Evolutionary conservation across 225 moss, liverwort and hornwort species (phyloP).

Genomic region (Physcomitrellopsis africana): DNA sequence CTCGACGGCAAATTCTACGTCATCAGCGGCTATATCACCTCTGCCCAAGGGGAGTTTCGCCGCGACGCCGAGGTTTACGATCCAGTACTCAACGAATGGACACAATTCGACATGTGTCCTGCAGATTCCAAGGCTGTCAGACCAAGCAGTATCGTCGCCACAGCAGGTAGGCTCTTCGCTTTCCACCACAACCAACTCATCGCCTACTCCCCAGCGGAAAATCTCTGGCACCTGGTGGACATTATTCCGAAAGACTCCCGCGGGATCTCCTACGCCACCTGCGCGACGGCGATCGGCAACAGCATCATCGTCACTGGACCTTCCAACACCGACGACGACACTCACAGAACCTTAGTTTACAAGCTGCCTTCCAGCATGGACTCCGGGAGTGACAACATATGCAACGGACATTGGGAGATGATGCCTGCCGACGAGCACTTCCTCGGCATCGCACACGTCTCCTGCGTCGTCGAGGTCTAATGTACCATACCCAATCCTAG

Average conservation of each 20-base stretch:
- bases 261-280: slow-evolving; percentile 44
- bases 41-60: slow-evolving; percentile 65
- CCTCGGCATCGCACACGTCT: slow-evolving; percentile 54
- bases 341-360: slow-evolving; percentile 33
- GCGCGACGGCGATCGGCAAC: slow-evolving; percentile 49
- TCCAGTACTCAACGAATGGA: slow-evolving; percentile 46
- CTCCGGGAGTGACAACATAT: neutral
- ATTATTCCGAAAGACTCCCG: slow-evolving; percentile 41
- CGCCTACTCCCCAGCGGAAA: slow-evolving; percentile 34
- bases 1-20: slow-evolving; percentile 54
- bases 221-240: slow-evolving; percentile 58
- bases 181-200: slow-evolving; percentile 52
- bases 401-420: slow-evolving; percentile 49
- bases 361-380: slow-evolving; percentile 28
- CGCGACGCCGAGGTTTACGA: slow-evolving; percentile 63
- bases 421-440: slow-evolving; percentile 42
- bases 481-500: too few species aligned
- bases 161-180: slow-evolving; percentile 52
- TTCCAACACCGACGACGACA: slow-evolving; percentile 15
- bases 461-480: slow-evolving; percentile 69
- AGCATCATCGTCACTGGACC: slow-evolving; percentile 48
- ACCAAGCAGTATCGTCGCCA: slow-evolving; percentile 47
- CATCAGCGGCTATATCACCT: slow-evolving; percentile 69
- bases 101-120: slow-evolving; percentile 52
- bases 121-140: slow-evolving; percentile 40